phyloP scores from a whole-genome alignment of 2,329 filamentous ascomycete species.

The Cordyceps farinosa region DNA sequence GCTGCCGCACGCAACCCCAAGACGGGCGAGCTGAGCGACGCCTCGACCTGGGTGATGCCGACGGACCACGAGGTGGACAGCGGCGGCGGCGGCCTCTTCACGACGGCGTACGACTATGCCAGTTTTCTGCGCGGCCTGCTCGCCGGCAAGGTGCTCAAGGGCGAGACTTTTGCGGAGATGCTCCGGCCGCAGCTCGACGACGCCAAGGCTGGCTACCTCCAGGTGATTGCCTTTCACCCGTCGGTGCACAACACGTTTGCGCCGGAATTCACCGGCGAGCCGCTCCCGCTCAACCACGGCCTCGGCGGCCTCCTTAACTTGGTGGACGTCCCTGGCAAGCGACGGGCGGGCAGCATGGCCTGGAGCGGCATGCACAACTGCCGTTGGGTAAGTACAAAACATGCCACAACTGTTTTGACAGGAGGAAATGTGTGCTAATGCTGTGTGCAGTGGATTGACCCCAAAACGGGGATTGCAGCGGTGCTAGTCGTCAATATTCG shows the following conservation, averaged over 20 bases:
- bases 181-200: constrained; percentile 33
- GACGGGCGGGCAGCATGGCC: constrained; percentile 40
- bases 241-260: constrained; percentile 27
- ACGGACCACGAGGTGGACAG: constrained; percentile 29
- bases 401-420: not conserved
- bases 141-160: constrained; percentile 21
- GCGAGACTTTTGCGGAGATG: constrained; percentile 26
- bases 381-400: constrained; percentile 38
- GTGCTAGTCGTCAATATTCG: constrained; percentile 37
- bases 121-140: constrained; percentile 28
- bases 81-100: constrained; percentile 34
- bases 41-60: constrained; percentile 17
- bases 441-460: constrained; percentile 35
- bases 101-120: constrained; percentile 32
- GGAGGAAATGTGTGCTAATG: not conserved
- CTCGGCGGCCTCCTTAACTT: constrained; percentile 39
- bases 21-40: constrained; percentile 11
- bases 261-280: constrained; percentile 34
- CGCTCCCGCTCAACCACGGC: constrained; percentile 34
- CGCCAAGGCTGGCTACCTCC: constrained; percentile 22
- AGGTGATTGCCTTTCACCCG: constrained; percentile 22
- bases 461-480: constrained; percentile 37
- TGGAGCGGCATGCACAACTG: constrained; percentile 43
- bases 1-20: constrained; percentile 8
- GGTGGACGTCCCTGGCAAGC: constrained; percentile 37